Evolutionary conservation across 352 stramenopile species (phyloP).

Genomic region (Phytophthora quininea): DNA sequence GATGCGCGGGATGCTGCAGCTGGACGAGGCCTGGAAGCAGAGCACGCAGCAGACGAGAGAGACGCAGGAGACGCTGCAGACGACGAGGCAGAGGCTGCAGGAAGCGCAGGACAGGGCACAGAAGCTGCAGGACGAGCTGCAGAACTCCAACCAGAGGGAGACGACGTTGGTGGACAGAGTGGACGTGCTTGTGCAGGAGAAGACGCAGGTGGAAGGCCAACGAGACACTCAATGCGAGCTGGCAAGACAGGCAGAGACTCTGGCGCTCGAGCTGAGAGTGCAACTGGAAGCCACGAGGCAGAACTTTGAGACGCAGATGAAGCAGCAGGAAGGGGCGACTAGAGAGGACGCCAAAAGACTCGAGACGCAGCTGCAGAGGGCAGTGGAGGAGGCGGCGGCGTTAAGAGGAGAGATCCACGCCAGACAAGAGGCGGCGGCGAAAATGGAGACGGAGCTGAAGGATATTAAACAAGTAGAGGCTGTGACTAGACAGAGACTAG

Average conservation of each 20-base stretch:
- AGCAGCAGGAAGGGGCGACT: slow-evolving; percentile 30
- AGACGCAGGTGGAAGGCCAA: slow-evolving; percentile 43
- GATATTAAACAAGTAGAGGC: slow-evolving; percentile 42
- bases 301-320: slow-evolving; percentile 35
- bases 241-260: slow-evolving; percentile 18
- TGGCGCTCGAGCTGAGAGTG: slow-evolving; percentile 27
- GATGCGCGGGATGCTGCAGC: slow-evolving; percentile 65
- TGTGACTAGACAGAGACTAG: slow-evolving; percentile 51
- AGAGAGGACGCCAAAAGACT: slow-evolving; percentile 36
- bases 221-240: slow-evolving; percentile 21
- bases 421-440: slow-evolving; percentile 50
- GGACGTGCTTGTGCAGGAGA: slow-evolving; percentile 34
- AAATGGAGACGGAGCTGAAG: slow-evolving; percentile 44
- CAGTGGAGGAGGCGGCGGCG: slow-evolving; percentile 45
- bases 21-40: slow-evolving; percentile 77
- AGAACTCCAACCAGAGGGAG: slow-evolving; percentile 18
- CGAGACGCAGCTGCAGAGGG: slow-evolving; percentile 38
- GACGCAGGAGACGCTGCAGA: slow-evolving; percentile 28
- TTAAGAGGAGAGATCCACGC: slow-evolving; percentile 62
- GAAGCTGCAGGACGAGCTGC: slow-evolving; percentile 27
- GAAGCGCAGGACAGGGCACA: slow-evolving; percentile 15
- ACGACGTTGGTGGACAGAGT: slow-evolving; percentile 16
- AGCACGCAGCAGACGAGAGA: slow-evolving; percentile 43
- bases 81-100: slow-evolving; percentile 10
- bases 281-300: slow-evolving; percentile 35